Base-by-base conservation (phyloP, 2,329 filamentous ascomycete species). In the Penicillium hordei region DNA sequence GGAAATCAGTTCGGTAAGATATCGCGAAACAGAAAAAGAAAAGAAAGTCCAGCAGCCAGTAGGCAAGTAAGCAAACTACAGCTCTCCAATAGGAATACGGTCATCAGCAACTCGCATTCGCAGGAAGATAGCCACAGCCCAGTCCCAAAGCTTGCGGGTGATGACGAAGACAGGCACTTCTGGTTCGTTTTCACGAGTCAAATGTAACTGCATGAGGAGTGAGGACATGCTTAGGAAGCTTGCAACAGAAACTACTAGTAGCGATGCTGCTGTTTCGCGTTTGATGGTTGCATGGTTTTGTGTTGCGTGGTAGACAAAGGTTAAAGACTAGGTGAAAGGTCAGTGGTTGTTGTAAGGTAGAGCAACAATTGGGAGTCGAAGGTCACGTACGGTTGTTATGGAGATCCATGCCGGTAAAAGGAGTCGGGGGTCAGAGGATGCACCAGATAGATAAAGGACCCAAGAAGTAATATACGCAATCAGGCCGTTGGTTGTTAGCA, bases 271-370 rank as follows among this genome's bases (percentile, higher is more conserved):
- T 1, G 89, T 92, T 76, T 91, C 89, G 69, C 89, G 90, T 68
- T 87, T 86, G 66, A 92, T 92, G 68, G 87, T 90, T 70, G 91
- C 89, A 69, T 89, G 89, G 65, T 89, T 87, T 73, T 92, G 88
- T 15, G 88, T 90, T 60, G 89, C 80, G 72, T 92, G 89, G 75
- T 93, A 92, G 64, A 88, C 82, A 53, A 88, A 82, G 1, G 89
- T 91, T 40, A 92, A 77, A 42, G 86, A 89, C 86, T 89, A 65
- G 23, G 31, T 21, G 17, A 17, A 27, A 15, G 39, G 53, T 56
- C 1, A 56, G 48, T 29, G 9, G 13, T 4, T 29, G 17, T 23
- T 38, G 9, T 9, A 15, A 19, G 10, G 12, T 21, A 42, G n/a
- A 55, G 21, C 8, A 43, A 40, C 29, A 17, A 17, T 31, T 44